These are phyloP conservation scores for Pyrrhoderma lamaoense DNA, from an alignment of 1,284 basidiomycete species.

Conservation along the genomic window DNA sequence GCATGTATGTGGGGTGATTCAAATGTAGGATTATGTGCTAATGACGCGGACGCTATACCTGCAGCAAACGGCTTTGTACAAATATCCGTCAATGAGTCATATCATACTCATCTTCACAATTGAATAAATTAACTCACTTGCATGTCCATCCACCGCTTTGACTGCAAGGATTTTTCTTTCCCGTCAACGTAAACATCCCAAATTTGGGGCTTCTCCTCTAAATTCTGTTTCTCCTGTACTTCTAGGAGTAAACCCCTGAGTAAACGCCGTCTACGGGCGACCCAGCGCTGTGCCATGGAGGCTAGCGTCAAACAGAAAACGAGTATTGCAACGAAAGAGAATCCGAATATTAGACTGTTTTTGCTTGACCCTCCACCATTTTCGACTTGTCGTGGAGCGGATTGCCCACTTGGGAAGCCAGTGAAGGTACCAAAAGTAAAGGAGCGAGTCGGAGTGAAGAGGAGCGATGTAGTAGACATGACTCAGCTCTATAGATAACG, in stretches of 20 bases:
- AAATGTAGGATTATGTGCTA: no score
- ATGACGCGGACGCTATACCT: no score
- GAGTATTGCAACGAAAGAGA: slow-evolving; percentile 10
- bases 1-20: neutral
- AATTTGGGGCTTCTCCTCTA: slow-evolving; percentile 3
- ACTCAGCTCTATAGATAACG: no score
- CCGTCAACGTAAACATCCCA: slow-evolving; percentile 3
- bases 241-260: neutral
- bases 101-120: neutral
- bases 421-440: no score
- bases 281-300: neutral
- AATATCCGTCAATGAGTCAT: no score
- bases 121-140: neutral
- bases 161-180: neutral
- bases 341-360: slow-evolving; percentile 8
- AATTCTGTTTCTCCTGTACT: neutral
- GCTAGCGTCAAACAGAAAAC: neutral
- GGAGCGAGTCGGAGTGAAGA: no score
- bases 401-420: no score
- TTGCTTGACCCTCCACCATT: neutral
- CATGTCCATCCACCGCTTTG: neutral
- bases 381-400: no score
- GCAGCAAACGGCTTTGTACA: no score
- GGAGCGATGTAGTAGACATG: no score
- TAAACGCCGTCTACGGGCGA: neutral